A percentile compares a stretch with the other conserved stretches of the same genome.
phyloP scores from a whole-genome alignment of 306 rosid genomes.

The Corylus avellana region DNA sequence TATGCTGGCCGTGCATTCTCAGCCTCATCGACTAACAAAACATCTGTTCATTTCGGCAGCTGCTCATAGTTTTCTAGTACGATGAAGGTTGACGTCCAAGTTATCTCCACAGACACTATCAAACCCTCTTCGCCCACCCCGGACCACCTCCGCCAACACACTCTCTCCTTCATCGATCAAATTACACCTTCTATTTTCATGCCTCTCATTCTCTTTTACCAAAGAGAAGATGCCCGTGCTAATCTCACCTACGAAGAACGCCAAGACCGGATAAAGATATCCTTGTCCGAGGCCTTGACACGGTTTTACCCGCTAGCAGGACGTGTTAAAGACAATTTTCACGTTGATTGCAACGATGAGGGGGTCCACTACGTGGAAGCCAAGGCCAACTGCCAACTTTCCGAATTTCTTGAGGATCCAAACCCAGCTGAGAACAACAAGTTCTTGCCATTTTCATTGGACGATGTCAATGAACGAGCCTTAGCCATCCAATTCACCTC shows the following conservation, averaged over 20 bases:
- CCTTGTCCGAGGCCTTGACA: conserved; percentile 28
- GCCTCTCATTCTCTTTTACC: conserved; percentile 40
- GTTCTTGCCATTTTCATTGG: neutral
- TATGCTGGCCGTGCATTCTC: too few species aligned
- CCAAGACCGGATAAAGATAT: conserved; percentile 8
- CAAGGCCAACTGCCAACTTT: neutral
- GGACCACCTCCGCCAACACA: conserved; percentile 19
- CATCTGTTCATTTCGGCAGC: too few species aligned
- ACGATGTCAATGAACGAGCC: neutral
- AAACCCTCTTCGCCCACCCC: conserved; percentile 48
- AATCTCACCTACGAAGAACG: neutral
- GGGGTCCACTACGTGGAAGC: conserved; percentile 31
- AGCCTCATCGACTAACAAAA: too few species aligned
- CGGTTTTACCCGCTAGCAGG: conserved; percentile 34
- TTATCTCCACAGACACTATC: conserved; percentile 28
- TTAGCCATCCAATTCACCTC: conserved; percentile 6
- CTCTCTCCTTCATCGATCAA: conserved; percentile 51
- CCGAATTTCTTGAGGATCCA: conserved; percentile 4
- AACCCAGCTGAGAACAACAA: conserved; percentile 2
- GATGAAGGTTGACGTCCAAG: neutral
- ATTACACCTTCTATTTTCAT: conserved; percentile 31
- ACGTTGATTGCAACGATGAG: conserved; percentile 25
- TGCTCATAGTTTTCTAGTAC: too few species aligned
- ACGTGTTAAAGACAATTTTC: conserved; percentile 9
- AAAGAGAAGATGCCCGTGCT: neutral